Percentiles rank a stretch among this genome's conserved stretches.
These are phyloP conservation scores for Neurospora sp. DNA, from an alignment of 495 filamentous ascomycete genomes.

Conservation along the genomic window DNA sequence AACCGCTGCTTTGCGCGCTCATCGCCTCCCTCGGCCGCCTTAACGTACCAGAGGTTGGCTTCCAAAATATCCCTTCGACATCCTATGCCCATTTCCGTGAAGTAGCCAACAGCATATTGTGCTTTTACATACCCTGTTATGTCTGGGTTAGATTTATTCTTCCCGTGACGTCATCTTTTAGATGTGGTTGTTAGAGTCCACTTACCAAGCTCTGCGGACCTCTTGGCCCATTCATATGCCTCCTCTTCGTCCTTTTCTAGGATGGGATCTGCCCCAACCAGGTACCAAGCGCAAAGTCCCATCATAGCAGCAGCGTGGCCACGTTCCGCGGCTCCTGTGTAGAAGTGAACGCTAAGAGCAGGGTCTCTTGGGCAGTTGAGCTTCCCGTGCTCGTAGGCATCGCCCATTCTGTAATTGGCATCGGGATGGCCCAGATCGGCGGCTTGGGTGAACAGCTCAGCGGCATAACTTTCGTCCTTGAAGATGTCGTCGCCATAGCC, in stretches of 20 bases:
- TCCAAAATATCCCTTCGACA: constrained; percentile 87
- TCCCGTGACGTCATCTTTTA: background rate
- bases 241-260: constrained; percentile 92
- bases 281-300: constrained; percentile 97
- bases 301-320: constrained; percentile 92
- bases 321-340: constrained; percentile 78
- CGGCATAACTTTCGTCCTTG: constrained; percentile 78
- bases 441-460: constrained; percentile 87
- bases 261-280: constrained; percentile 88
- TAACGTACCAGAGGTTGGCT: constrained; percentile 97
- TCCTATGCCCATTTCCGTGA: constrained; percentile 97
- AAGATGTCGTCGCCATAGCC: constrained; percentile 92
- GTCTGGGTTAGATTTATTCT: background rate
- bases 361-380: constrained; percentile 82
- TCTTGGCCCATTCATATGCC: constrained; percentile 90
- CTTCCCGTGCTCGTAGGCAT: constrained; percentile 90
- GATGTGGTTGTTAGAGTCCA: constrained; percentile 3
- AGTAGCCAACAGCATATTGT: constrained; percentile 91
- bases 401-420: constrained; percentile 79
- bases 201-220: constrained; percentile 76
- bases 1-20: constrained; percentile 78
- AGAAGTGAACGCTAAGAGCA: constrained; percentile 92
- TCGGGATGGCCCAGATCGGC: constrained; percentile 84
- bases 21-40: constrained; percentile 87
- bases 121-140: constrained; percentile 74